phyloP scores from a whole-genome alignment of 768 basidiomycete genomes.

The Peribolospora baueri region DNA sequence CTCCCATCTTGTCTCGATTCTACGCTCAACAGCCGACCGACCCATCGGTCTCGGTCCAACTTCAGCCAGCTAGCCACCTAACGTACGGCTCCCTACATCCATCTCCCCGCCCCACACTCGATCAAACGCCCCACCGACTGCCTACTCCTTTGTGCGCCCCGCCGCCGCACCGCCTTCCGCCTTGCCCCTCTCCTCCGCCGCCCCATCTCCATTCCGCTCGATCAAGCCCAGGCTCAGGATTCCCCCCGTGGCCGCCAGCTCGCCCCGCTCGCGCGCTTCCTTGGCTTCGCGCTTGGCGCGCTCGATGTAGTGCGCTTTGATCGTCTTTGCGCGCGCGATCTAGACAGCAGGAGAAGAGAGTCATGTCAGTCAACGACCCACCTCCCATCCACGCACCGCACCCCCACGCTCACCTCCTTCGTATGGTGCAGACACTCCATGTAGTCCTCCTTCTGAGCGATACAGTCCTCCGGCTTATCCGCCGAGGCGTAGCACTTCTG shows the following conservation, averaged over 20 bases:
- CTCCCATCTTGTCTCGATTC: too few relatives aligned
- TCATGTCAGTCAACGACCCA: neutral
- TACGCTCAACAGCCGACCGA: too few relatives aligned
- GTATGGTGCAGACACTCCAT: constrained; percentile 70
- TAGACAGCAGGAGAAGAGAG: constrained; percentile 5
- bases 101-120: too few relatives aligned
- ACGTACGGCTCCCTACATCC: too few relatives aligned
- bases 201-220: constrained; percentile 23
- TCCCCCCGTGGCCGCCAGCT: constrained; percentile 45
- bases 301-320: constrained; percentile 22
- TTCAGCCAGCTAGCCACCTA: too few relatives aligned
- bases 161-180: neutral
- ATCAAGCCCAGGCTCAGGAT: constrained; percentile 55
- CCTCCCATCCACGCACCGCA: too few relatives aligned
- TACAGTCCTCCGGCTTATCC: constrained; percentile 49
- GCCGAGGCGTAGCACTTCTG: constrained; percentile 55
- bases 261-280: constrained; percentile 46
- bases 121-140: too few relatives aligned
- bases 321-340: constrained; percentile 23
- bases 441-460: constrained; percentile 54
- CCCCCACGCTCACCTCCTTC: constrained; percentile 43
- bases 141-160: neutral
- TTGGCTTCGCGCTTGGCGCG: constrained; percentile 39
- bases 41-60: too few relatives aligned
- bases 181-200: constrained; percentile 12